Conservation (phyloP, 192 early-diverging fungal species). For the Coemansia sp. region DNA sequence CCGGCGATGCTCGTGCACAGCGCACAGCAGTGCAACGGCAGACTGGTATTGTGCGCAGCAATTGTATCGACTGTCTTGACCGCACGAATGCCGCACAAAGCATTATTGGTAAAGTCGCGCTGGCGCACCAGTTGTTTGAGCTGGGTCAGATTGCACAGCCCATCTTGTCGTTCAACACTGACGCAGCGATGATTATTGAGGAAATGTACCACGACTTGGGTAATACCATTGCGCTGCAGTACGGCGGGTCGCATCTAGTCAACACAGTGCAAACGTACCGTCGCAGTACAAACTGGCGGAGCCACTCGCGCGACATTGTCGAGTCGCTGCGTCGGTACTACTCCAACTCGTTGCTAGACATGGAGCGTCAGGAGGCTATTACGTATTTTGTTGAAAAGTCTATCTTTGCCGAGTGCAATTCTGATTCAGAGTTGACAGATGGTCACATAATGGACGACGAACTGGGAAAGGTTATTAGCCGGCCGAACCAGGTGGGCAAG, state of each 20-base stretch:
- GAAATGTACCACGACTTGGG: constrained; percentile 98
- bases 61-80: constrained; percentile 98
- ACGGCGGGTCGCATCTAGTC: constrained; percentile 96
- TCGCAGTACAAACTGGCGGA: constrained; percentile 91
- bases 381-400: constrained; percentile 72
- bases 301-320: constrained; percentile 93
- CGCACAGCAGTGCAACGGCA: constrained; percentile 44
- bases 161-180: constrained; percentile 84
- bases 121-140: constrained; percentile 89
- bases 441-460: not conserved
- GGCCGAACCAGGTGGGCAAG: constrained; percentile 43
- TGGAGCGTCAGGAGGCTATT: constrained; percentile 96
- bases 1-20: constrained; percentile 43
- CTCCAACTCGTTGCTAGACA: constrained; percentile 92
- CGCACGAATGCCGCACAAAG: constrained; percentile 98
- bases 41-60: constrained; percentile 87
- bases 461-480: constrained; percentile 6
- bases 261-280: constrained; percentile 98
- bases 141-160: constrained; percentile 81
- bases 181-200: constrained; percentile 89
- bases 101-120: constrained; percentile 89
- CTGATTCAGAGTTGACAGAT: constrained; percentile 4
- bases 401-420: constrained; percentile 28
- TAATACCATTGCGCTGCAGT: constrained; percentile 92
- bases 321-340: constrained; percentile 90